Evolutionary conservation across 768 basidiomycete genomes (phyloP), one percentile per base, ranked within the genome.

Genomic region (Butyriboletus loyo): DNA sequence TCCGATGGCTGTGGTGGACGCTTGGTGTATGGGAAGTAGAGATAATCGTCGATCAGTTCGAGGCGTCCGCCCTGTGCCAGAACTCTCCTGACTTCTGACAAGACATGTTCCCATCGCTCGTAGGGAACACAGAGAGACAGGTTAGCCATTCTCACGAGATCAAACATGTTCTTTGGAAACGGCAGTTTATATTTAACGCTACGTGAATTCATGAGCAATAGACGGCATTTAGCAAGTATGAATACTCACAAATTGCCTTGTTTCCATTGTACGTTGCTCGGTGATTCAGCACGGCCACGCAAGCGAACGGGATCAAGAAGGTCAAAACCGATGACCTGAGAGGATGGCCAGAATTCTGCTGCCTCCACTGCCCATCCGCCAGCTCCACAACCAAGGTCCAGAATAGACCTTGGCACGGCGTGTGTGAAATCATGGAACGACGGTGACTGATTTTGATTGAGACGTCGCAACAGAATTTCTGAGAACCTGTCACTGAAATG

Each of bases 331-430:
- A 79, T 81, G 46, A 91, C 76, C 10, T 75, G 73, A 19, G 83
- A 76, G 6, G 69, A 61, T 21, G 74, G 79, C 89, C 89, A 92
- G n/a, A 68, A 61, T 21, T 64, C 72, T 4, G 86, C 81, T 5
- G 88, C 84, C 43, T 83, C 74, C 0, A 81, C 53, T 6, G 84
- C 73, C 90, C 90, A 92, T 43, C 78, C 63, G 0, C 89, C 88
- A 42, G 77, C 58, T 11, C 90, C 89, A 65, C 88, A 91, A 3
- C 90, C 90, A 13, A 92, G 68, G 61, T 92, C 89, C 7, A 92
- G 76, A 22, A 86, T 83, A 13, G 73, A 70, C 1, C 68, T 63
- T 1, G 87, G 85, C 1, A 75, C 73, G n/a, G 68, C 69, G 22
- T 74, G 73, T 32, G 73, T 63, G 54, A 77, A 79, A 53, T 77